A percentile compares a stretch with the other conserved stretches of the same genome.
Evolutionary conservation across 495 filamentous ascomycete genomes (phyloP).

Genomic region (Penicillium robsamsonii): DNA sequence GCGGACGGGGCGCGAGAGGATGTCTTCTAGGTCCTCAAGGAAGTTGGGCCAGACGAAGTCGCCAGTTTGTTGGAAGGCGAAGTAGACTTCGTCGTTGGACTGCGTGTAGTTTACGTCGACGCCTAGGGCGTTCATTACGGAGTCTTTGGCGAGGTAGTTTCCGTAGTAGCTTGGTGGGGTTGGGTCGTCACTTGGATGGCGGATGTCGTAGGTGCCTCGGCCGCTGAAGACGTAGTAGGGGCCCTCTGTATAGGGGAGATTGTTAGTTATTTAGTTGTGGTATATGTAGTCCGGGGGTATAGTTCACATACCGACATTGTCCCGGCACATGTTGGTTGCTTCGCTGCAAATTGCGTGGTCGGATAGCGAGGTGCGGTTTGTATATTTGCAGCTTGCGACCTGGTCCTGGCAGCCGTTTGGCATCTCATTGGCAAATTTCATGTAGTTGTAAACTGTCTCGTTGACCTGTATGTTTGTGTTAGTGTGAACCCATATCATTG

Average conservation of each 20-base stretch:
- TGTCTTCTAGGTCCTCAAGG: constrained; percentile 50
- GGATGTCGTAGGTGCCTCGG: constrained; percentile 64
- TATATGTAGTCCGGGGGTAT: not conserved
- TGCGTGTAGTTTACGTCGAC: constrained; percentile 64
- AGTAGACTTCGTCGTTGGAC: constrained; percentile 46
- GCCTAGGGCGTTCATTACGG: constrained; percentile 60
- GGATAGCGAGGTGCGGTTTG: constrained; percentile 43
- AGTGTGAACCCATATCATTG: constrained; percentile 15
- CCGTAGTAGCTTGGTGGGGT: constrained; percentile 60
- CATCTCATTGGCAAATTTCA: constrained; percentile 49
- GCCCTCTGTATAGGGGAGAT: constrained; percentile 27
- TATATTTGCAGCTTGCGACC: constrained; percentile 46
- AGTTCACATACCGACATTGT: constrained; percentile 40
- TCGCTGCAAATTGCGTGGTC: constrained; percentile 41
- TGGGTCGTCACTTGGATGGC: constrained; percentile 48
- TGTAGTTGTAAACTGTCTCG: constrained; percentile 50
- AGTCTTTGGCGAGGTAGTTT: constrained; percentile 59
- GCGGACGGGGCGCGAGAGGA: constrained; percentile 55
- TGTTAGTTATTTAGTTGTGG: constrained; percentile 13
- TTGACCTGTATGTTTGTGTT: constrained; percentile 43
- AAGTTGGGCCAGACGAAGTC: constrained; percentile 50
- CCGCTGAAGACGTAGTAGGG: constrained; percentile 32
- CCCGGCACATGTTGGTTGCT: constrained; percentile 41
- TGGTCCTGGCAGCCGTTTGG: constrained; percentile 61
- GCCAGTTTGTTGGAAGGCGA: constrained; percentile 54